A percentile compares a stretch with the other conserved stretches of the same genome.
Conservation (phyloP, 2,329 filamentous ascomycete species). For the Pyricularia sp. region DNA sequence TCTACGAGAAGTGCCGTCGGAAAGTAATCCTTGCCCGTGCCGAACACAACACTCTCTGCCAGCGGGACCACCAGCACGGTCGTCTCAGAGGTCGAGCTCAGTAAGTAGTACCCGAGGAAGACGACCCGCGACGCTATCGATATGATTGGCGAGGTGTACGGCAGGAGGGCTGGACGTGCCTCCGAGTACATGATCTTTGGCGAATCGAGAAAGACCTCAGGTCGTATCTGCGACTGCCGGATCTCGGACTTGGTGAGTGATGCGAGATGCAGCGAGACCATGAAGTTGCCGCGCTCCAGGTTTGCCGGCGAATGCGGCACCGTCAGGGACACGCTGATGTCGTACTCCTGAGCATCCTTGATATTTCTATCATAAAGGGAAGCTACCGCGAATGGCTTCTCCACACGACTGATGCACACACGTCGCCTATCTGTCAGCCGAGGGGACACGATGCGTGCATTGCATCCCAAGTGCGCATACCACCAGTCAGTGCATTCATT, state of each 20-base stretch:
- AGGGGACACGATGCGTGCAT: not conserved
- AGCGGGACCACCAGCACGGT: conserved; percentile 53
- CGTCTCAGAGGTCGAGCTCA: conserved; percentile 51
- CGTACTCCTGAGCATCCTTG: conserved; percentile 66
- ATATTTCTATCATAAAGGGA: conserved; percentile 37
- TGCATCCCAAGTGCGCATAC: not conserved
- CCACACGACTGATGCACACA: not conserved
- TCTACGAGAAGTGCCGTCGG: conserved; percentile 44
- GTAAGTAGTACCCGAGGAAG: conserved; percentile 55
- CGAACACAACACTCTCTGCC: conserved; percentile 61
- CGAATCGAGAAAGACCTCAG: conserved; percentile 21
- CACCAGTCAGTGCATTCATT: conserved; percentile 5
- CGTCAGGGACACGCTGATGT: conserved; percentile 61
- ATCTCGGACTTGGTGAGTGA: conserved; percentile 17
- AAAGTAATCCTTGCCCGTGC: conserved; percentile 16
- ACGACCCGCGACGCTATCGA: conserved; percentile 46
- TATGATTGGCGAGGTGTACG: conserved; percentile 61
- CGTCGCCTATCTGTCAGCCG: not conserved
- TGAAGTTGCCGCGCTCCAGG: conserved; percentile 75
- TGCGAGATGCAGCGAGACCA: conserved; percentile 69
- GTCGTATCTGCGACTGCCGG: conserved; percentile 10
- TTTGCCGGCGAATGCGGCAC: conserved; percentile 72
- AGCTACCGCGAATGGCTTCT: conserved; percentile 39
- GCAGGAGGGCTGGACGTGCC: conserved; percentile 63
- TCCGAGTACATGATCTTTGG: conserved; percentile 39